Conservation (phyloP, 2,329 filamentous ascomycete species). For the Aaosphaeria pasadenensis region DNA sequence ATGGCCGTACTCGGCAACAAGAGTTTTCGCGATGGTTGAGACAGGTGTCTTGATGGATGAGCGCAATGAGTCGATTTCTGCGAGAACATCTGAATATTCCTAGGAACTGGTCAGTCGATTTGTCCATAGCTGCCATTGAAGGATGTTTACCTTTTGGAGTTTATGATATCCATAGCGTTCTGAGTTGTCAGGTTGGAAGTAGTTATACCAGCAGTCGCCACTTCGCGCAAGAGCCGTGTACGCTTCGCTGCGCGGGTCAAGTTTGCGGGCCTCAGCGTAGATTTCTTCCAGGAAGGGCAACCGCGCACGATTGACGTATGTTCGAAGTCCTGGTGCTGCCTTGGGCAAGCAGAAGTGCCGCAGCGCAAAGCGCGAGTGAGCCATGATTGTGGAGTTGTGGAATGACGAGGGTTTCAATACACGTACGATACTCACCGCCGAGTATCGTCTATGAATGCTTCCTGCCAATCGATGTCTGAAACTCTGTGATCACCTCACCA, state of each 20-base stretch:
- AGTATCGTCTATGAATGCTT: no score
- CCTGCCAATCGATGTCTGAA: no score
- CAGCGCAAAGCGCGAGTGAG: conserved; percentile 1
- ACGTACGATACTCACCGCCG: no score
- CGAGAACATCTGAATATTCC: background rate
- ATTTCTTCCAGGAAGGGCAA: background rate
- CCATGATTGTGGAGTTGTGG: background rate
- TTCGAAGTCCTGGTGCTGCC: background rate
- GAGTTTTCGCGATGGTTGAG: conserved; percentile 1
- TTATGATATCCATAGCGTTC: background rate
- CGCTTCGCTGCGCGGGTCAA: background rate
- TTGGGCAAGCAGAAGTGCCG: background rate
- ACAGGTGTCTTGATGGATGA: background rate
- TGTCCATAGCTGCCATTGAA: background rate
- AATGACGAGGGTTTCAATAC: no score
- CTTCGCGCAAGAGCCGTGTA: background rate
- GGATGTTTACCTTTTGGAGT: conserved; percentile 1
- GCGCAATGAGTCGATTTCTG: background rate
- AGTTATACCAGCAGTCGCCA: background rate
- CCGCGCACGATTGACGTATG: background rate
- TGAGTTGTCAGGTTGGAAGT: background rate
- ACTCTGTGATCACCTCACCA: no score
- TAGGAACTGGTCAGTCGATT: conserved; percentile 1
- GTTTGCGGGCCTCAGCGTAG: background rate
- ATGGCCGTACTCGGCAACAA: conserved; percentile 1